phyloP scores from a whole-genome alignment of 345 rosid genomes.

The Lepidium africanum region DNA sequence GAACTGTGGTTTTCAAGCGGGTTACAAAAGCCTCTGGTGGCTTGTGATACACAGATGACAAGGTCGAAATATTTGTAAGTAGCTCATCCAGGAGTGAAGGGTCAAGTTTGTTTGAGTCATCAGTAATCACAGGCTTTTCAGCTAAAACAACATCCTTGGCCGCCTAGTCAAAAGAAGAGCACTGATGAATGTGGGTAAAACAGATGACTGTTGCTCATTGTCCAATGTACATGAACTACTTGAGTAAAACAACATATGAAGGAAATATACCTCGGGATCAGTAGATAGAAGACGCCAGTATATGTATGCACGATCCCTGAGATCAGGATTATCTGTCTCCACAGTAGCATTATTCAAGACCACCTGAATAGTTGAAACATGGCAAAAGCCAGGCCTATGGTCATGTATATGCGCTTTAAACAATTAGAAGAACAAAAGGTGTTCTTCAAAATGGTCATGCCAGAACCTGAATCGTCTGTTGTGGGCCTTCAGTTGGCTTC shows the following conservation, averaged over 20 bases:
- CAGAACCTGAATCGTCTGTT: conserved; percentile 96
- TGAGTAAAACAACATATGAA: background rate
- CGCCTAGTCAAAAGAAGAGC: conserved; percentile 73
- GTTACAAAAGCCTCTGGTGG: conserved; percentile 96
- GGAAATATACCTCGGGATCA: conserved; percentile 83
- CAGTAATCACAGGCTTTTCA: conserved; percentile 97
- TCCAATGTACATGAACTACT: no score
- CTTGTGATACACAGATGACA: conserved; percentile 97
- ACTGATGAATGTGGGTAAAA: background rate
- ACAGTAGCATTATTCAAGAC: conserved; percentile 97
- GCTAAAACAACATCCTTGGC: conserved; percentile 99
- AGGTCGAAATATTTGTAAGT: conserved; percentile 89
- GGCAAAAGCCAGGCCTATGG: no score
- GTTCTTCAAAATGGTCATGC: background rate
- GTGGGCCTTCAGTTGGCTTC: conserved; percentile 99
- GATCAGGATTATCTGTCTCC: conserved; percentile 99
- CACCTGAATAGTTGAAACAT: conserved; percentile 43
- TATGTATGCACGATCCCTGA: conserved; percentile 97
- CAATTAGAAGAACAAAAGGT: background rate
- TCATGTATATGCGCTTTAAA: background rate
- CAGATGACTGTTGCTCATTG: background rate
- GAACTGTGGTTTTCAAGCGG: conserved; percentile 71
- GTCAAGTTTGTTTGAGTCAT: conserved; percentile 94
- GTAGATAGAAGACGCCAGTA: conserved; percentile 98
- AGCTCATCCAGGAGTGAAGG: conserved; percentile 96